A percentile compares a stretch with the other conserved stretches of the same genome.
These are phyloP conservation scores for Fusarium sp. DNA, from an alignment of 2,329 filamentous ascomycete genomes.

Conservation along the genomic window DNA sequence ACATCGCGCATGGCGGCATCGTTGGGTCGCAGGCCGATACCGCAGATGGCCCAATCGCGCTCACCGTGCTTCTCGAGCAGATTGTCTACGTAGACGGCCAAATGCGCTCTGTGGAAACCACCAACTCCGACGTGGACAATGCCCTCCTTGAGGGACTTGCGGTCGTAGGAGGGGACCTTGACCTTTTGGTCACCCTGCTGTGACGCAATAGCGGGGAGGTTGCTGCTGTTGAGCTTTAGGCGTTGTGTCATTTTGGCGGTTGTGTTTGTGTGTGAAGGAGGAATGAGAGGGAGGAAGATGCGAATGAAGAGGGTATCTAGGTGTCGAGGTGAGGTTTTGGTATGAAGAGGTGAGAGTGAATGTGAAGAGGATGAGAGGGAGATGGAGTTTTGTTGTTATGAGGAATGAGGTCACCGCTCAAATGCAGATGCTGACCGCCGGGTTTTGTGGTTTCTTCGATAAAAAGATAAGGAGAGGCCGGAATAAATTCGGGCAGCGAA, in stretches of 20 bases:
- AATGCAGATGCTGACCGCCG: constrained; percentile 24
- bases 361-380: background rate
- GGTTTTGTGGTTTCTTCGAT: constrained; percentile 26
- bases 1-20: constrained; percentile 62
- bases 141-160: constrained; percentile 59
- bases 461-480: constrained; percentile 10
- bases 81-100: constrained; percentile 62
- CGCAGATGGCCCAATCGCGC: constrained; percentile 61
- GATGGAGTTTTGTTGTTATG: constrained; percentile 13
- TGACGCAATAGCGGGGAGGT: constrained; percentile 36
- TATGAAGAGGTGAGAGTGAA: background rate
- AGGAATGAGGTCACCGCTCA: constrained; percentile 33
- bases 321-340: background rate
- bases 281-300: background rate
- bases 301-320: background rate
- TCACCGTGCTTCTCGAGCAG: constrained; percentile 58
- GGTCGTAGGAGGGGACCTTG: constrained; percentile 54
- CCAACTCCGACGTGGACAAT: constrained; percentile 65
- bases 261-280: background rate
- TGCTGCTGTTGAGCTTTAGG: constrained; percentile 43
- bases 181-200: constrained; percentile 36
- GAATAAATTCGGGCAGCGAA: constrained; percentile 30
- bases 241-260: constrained; percentile 26
- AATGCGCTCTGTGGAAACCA: constrained; percentile 64
- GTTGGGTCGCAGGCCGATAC: constrained; percentile 61